Percentiles rank a stretch among this genome's conserved stretches.
Evolutionary conservation across 129 eudicot species (phyloP).

Genomic region (Flaveria robusta): DNA sequence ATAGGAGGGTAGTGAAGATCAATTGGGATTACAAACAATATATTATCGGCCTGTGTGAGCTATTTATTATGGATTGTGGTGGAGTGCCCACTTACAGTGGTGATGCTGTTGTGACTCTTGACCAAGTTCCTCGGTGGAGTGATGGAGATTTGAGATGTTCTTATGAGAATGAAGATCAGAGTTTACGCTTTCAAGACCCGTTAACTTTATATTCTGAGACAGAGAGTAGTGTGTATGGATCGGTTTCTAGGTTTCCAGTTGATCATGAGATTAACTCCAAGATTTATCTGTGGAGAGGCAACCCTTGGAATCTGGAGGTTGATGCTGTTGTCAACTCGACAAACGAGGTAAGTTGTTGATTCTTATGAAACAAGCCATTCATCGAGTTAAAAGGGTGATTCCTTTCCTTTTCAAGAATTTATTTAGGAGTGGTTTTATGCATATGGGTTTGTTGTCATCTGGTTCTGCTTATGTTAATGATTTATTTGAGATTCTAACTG

Average conservation of each 20-base stretch:
- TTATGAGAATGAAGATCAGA: slow-evolving; percentile 63
- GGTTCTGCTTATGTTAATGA: background rate
- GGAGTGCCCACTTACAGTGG: slow-evolving; percentile 69
- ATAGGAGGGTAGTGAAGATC: background rate
- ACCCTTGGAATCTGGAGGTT: slow-evolving; percentile 97
- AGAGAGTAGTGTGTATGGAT: slow-evolving; percentile 49
- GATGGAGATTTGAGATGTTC: slow-evolving; percentile 64
- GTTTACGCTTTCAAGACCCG: slow-evolving; percentile 66
- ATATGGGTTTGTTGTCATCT: background rate
- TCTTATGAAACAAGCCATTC: background rate
- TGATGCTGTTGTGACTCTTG: slow-evolving; percentile 77
- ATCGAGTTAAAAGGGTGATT: too few relatives aligned
- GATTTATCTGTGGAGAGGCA: slow-evolving; percentile 94
- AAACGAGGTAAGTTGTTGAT: slow-evolving; percentile 65
- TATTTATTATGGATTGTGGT: slow-evolving; percentile 48
- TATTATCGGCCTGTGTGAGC: slow-evolving; percentile 6
- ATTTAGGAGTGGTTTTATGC: slow-evolving; percentile 18
- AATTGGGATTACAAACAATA: background rate
- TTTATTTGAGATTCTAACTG: background rate
- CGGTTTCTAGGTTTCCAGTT: slow-evolving; percentile 81
- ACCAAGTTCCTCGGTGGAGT: slow-evolving; percentile 94
- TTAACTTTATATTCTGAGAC: slow-evolving; percentile 56
- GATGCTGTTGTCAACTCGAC: slow-evolving; percentile 99
- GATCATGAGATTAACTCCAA: slow-evolving; percentile 80
- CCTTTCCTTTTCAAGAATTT: too few relatives aligned